phyloP scores from a whole-genome alignment of 1,284 basidiomycete species.

The Ustilago trichophora region DNA sequence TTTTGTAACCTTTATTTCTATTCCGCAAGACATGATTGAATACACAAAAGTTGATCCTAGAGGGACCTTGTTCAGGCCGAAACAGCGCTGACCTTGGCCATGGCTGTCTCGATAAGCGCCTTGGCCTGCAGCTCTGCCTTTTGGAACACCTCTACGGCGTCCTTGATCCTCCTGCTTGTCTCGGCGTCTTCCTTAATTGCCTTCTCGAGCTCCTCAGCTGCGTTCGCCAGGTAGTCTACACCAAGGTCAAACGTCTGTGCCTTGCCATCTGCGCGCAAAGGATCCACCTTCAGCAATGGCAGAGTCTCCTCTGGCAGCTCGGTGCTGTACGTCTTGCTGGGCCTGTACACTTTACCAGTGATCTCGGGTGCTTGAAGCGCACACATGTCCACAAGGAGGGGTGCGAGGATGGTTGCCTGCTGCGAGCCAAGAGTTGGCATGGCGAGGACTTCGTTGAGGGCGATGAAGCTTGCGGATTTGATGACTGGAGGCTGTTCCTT shows the following conservation, averaged over 20 bases:
- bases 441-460: slow-evolving; percentile 33
- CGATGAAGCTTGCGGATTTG: slow-evolving; percentile 32
- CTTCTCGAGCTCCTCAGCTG: slow-evolving; percentile 5
- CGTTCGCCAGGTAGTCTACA: slow-evolving; percentile 22
- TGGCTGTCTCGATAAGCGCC: slow-evolving; percentile 25
- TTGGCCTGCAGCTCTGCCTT: slow-evolving; percentile 29
- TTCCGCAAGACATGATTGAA: too few species aligned
- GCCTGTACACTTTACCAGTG: slow-evolving; percentile 17
- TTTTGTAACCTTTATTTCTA: too few species aligned
- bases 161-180: slow-evolving; percentile 30
- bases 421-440: slow-evolving; percentile 33
- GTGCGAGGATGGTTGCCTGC: slow-evolving; percentile 33
- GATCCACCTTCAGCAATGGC: slow-evolving; percentile 24
- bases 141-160: slow-evolving; percentile 31
- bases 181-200: slow-evolving; percentile 21
- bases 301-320: slow-evolving; percentile 16
- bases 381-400: slow-evolving; percentile 28
- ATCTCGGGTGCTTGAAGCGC: neutral
- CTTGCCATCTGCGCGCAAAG: slow-evolving; percentile 20
- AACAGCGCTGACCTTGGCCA: slow-evolving; percentile 20
- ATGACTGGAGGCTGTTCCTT: slow-evolving; percentile 11
- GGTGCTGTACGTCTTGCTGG: slow-evolving; percentile 22
- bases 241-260: slow-evolving; percentile 11
- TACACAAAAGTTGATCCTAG: too few species aligned
- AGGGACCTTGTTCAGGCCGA: too few species aligned